Percentiles rank a stretch among this genome's conserved stretches.
Conservation (phyloP, 2,329 filamentous ascomycete genomes). For the Coleophoma eucalyptorum region DNA sequence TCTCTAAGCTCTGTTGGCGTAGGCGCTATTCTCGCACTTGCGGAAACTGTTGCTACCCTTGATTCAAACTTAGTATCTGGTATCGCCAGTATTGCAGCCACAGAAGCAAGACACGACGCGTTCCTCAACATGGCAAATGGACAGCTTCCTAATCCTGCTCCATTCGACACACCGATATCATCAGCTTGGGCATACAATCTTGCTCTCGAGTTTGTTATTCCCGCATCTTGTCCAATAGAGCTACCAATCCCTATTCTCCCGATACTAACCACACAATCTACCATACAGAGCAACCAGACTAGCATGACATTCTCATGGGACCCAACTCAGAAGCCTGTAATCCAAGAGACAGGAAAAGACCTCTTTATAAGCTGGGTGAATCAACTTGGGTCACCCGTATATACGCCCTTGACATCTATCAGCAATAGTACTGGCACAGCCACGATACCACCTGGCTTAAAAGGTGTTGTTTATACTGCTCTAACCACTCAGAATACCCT, state of each 20-base stretch:
- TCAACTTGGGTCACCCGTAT: conserved; percentile 16
- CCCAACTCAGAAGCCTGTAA: conserved; percentile 6
- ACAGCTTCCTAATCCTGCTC: conserved; percentile 6
- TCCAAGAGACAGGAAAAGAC: conserved; percentile 7
- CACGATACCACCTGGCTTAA: conserved; percentile 14
- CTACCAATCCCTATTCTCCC: conserved; percentile 8
- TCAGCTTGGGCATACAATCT: conserved; percentile 10
- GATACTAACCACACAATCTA: conserved; percentile 3
- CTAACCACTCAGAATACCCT: conserved; percentile 14
- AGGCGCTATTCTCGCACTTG: conserved; percentile 4
- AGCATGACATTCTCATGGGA: conserved; percentile 7
- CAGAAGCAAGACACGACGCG: conserved; percentile 7
- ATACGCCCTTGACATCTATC: conserved; percentile 14
- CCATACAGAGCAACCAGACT: too few species aligned
- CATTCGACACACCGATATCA: conserved; percentile 8
- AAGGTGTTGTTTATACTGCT: conserved; percentile 15
- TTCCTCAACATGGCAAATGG: conserved; percentile 7
- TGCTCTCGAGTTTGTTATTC: conserved; percentile 7
- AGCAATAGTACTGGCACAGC: conserved; percentile 11
- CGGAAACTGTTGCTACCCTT: conserved; percentile 3
- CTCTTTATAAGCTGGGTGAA: conserved; percentile 20
- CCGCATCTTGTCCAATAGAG: conserved; percentile 6
- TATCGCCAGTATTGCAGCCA: conserved; percentile 4
- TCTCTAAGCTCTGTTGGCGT: conserved; percentile 8
- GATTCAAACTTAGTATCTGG: conserved; percentile 3